Base-by-base conservation (phyloP, 305 asterid genomes). In the Fraxinus sp. region DNA sequence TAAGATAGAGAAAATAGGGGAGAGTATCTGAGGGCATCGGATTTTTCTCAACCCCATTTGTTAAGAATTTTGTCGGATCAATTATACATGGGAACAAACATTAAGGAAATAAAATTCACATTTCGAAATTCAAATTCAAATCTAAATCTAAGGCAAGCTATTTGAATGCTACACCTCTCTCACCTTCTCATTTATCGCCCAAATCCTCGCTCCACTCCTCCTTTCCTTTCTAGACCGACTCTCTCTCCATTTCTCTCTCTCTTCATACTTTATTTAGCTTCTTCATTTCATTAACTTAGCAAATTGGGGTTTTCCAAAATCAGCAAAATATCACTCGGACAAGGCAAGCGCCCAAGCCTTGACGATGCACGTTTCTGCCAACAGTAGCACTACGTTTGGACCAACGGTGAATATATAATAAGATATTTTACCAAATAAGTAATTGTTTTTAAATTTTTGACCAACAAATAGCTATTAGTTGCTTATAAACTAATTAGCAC, bases 21-120 rank as follows among this genome's bases (percentile, higher is more conserved):
- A 80, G 46, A 77, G 86, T 64, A 86, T 87, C 92, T 86, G 86
- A 79, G 78, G 88, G 68, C 77, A 82, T 88, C 87, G 90, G 93
- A 91, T 91, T 90, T 91, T 88, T 88, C 85, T 84, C 89, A 84
- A 87, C 79, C 74, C 82, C 89, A 88, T 89, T 83, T 89, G 90
- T 79, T 70, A 70, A 80, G 75, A 70, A 70, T 36, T 68, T 79
- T 90, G 91, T 90, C 93, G 83, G 88, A 91, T 88, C 84, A 82
- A 77, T 84, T 70, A 84, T 33, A 76, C 73, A 85, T 87, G 83
- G 79, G 79, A 79, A 71, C 78, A 82, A 81, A 70, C 75, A 62
- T 82, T 77, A 57, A 81, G 35, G 52, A n/a, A 70, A 70, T 70
- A 70, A 70, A 70, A 70, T 70, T 28, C 75, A 30, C 20, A 18